Percentiles rank a stretch among this genome's conserved stretches.
These are phyloP conservation scores for Chlamydomonas sp. DNA, from an alignment of 139 green algal genomes.

Conservation along the genomic window DNA sequence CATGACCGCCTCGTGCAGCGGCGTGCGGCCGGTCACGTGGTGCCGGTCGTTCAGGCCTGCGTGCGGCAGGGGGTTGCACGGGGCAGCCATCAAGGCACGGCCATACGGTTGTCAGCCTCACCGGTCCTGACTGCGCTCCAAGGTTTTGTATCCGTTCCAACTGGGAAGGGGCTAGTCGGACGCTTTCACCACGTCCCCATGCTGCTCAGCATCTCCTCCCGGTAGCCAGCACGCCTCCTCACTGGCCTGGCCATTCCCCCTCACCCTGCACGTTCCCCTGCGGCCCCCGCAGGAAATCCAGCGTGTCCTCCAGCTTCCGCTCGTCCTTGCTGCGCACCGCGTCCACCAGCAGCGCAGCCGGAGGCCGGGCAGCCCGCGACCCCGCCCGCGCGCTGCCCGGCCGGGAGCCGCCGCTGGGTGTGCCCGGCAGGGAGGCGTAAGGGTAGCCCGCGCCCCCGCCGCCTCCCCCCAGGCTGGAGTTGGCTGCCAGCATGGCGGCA, in stretches of 20 bases:
- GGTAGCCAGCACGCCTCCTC: no score
- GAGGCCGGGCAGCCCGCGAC: background rate
- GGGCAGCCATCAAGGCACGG: background rate
- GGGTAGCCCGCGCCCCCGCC: no score
- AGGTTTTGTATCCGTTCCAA: no score
- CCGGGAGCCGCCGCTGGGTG: background rate
- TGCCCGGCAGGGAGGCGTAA: conserved; percentile 1
- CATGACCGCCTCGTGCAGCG: conserved; percentile 62
- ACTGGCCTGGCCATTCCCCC: background rate
- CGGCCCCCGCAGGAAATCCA: conserved; percentile 35
- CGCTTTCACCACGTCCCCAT: no score
- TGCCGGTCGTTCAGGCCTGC: conserved; percentile 54
- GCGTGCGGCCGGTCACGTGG: conserved; percentile 45
- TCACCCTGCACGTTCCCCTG: background rate
- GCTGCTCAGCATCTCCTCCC: no score
- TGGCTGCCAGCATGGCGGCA: no score
- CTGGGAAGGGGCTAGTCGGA: no score
- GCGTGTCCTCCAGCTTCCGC: conserved; percentile 23
- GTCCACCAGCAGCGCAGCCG: conserved; percentile 59
- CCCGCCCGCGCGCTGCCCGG: conserved; percentile 11
- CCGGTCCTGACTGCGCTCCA: no score
- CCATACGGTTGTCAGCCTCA: background rate
- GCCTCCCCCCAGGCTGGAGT: no score
- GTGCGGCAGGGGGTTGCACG: background rate
- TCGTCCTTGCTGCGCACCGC: conserved; percentile 59